Evolutionary conservation across 768 basidiomycete genomes (phyloP).

Genomic region (Polyporus arcularius): DNA sequence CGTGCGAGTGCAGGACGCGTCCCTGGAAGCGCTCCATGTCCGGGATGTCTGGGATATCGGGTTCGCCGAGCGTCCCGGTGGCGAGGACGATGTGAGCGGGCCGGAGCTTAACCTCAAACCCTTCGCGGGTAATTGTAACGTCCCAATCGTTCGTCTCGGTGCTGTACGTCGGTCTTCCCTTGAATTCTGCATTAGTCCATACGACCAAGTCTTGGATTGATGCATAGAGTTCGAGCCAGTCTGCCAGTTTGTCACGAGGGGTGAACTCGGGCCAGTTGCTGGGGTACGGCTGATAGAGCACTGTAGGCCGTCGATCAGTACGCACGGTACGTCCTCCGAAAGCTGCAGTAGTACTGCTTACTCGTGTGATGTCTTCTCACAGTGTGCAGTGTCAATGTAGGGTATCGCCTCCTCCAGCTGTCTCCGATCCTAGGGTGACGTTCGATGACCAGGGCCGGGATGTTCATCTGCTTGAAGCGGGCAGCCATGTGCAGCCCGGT

Average conservation of each 20-base stretch:
- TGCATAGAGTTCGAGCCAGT: conserved; percentile 67
- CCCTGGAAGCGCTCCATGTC: conserved; percentile 54
- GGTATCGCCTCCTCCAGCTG: conserved; percentile 62
- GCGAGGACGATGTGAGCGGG: conserved; percentile 59
- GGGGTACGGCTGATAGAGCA: conserved; percentile 13
- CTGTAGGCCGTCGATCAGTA: not conserved
- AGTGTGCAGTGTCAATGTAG: conserved; percentile 50
- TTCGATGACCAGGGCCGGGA: conserved; percentile 60
- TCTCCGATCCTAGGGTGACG: conserved; percentile 53
- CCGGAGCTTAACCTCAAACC: conserved; percentile 38
- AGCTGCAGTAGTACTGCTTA: conserved; percentile 39
- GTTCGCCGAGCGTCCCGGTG: conserved; percentile 51
- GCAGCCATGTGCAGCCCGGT: conserved; percentile 67
- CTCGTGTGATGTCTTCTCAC: conserved; percentile 10
- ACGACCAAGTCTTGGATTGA: conserved; percentile 60
- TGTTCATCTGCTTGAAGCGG: conserved; percentile 54
- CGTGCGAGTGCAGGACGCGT: conserved; percentile 49
- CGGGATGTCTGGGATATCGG: conserved; percentile 46
- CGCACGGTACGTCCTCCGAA: conserved; percentile 32
- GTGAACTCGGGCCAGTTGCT: conserved; percentile 24
- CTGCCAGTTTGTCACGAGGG: conserved; percentile 59
- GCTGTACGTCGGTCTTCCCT: conserved; percentile 38
- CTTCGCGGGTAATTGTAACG: conserved; percentile 41
- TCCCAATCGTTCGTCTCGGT: conserved; percentile 45
- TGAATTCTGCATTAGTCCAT: conserved; percentile 55